These are phyloP conservation scores for Magnaporthiopsis poae DNA, from an alignment of 2,329 filamentous ascomycete species.

Conservation along the genomic window DNA sequence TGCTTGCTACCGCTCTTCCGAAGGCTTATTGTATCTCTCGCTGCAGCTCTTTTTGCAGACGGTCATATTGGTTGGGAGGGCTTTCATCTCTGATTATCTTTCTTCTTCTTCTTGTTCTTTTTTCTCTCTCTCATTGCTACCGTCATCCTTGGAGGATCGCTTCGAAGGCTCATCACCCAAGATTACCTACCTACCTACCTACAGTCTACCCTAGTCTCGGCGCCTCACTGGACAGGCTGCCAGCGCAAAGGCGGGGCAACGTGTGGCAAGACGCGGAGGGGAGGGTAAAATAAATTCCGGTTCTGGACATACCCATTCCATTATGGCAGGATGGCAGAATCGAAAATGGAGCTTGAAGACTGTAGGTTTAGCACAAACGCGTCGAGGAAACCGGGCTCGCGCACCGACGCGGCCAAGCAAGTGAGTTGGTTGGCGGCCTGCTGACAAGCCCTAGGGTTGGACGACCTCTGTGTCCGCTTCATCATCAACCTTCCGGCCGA, in stretches of 20 bases:
- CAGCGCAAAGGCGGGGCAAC: background rate
- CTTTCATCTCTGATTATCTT: background rate
- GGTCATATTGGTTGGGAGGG: background rate
- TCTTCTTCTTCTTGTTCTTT: too few species aligned
- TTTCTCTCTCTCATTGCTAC: background rate
- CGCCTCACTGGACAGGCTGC: background rate
- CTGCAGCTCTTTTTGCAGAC: background rate
- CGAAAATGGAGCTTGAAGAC: conserved; percentile 80
- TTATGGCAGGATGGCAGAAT: conserved; percentile 58
- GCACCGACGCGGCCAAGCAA: background rate
- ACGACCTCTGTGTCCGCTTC: conserved; percentile 95
- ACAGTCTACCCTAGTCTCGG: background rate
- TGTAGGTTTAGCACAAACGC: conserved; percentile 44
- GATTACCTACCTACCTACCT: background rate
- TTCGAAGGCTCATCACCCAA: background rate
- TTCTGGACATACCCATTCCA: conserved; percentile 51
- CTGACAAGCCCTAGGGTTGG: conserved; percentile 56
- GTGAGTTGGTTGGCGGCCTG: background rate
- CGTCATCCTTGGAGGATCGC: background rate
- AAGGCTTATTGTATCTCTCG: background rate
- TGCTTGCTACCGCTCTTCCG: background rate
- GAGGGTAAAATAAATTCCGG: background rate
- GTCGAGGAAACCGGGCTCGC: background rate
- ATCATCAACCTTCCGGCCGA: conserved; percentile 92
- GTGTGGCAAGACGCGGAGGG: background rate